These are phyloP conservation scores for Drechslerella coelobrocha DNA, from an alignment of 2,329 filamentous ascomycete genomes.

Conservation along the genomic window DNA sequence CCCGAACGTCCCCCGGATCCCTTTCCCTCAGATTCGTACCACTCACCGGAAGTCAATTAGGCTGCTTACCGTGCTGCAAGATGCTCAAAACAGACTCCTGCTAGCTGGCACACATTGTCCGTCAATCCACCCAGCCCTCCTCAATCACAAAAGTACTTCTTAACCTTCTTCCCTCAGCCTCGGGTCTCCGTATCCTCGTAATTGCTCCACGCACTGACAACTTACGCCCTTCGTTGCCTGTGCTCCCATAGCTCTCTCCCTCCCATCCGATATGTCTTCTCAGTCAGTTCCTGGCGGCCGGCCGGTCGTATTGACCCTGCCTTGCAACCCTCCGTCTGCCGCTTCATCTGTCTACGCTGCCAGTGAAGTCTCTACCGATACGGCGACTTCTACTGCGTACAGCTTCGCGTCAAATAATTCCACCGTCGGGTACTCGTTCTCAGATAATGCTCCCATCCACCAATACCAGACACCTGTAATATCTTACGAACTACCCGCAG, in stretches of 20 bases:
- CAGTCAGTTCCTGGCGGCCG: conserved; percentile 12
- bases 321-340: conserved; percentile 23
- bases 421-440: conserved; percentile 24
- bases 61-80: too few species aligned
- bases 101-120: too few species aligned
- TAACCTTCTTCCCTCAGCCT: too few species aligned
- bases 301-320: conserved; percentile 14
- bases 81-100: too few species aligned
- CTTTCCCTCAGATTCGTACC: too few species aligned
- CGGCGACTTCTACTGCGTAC: conserved; percentile 6
- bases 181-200: too few species aligned
- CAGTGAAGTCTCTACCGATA: conserved; percentile 42
- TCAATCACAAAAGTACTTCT: too few species aligned
- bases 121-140: too few species aligned
- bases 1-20: too few species aligned
- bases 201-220: too few species aligned
- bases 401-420: conserved; percentile 36
- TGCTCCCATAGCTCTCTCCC: not conserved
- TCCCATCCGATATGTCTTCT: conserved; percentile 7
- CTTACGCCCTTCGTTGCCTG: not conserved
- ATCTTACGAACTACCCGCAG: conserved; percentile 2
- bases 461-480: not conserved
- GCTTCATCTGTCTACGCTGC: conserved; percentile 31
- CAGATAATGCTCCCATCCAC: not conserved
- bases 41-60: too few species aligned